Evolutionary conservation across 1,284 basidiomycete species (phyloP).

Genomic region (Ganoderma lingzhi): DNA sequence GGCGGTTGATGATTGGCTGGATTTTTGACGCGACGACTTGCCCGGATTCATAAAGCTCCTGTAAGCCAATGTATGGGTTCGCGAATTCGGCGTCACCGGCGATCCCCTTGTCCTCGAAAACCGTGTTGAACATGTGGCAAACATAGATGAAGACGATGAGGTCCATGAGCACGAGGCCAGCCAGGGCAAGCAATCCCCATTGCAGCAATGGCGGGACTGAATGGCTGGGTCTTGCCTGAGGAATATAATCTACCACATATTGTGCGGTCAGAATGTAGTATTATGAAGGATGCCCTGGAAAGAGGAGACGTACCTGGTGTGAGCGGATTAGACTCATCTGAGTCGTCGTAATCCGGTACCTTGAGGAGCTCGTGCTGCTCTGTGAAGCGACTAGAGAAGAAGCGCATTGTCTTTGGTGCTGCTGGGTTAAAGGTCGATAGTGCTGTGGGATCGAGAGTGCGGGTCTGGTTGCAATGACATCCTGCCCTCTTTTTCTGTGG

Average conservation of each 20-base stretch:
- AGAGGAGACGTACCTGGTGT: background rate
- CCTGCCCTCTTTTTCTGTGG: background rate
- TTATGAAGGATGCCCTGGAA: background rate
- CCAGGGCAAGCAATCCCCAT: conserved; percentile 18
- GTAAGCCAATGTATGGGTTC: conserved; percentile 28
- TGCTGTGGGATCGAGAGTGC: background rate
- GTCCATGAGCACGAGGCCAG: conserved; percentile 20
- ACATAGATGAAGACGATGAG: conserved; percentile 19
- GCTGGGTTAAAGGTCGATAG: background rate
- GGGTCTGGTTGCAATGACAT: background rate
- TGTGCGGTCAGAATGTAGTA: background rate
- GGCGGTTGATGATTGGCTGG: conserved; percentile 25
- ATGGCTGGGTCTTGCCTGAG: background rate
- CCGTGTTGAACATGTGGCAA: conserved; percentile 19
- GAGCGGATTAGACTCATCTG: background rate
- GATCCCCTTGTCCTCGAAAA: conserved; percentile 19
- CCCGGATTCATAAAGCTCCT: conserved; percentile 25
- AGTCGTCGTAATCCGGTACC: background rate
- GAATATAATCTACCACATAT: background rate
- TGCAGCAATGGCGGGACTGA: background rate
- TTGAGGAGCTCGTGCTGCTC: background rate
- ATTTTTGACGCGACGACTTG: conserved; percentile 14
- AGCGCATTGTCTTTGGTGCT: background rate
- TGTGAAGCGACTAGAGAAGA: background rate
- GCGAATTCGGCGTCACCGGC: conserved; percentile 21